phyloP scores from a whole-genome alignment of 2,329 filamentous ascomycete species.

The Sporothrix inflata region DNA sequence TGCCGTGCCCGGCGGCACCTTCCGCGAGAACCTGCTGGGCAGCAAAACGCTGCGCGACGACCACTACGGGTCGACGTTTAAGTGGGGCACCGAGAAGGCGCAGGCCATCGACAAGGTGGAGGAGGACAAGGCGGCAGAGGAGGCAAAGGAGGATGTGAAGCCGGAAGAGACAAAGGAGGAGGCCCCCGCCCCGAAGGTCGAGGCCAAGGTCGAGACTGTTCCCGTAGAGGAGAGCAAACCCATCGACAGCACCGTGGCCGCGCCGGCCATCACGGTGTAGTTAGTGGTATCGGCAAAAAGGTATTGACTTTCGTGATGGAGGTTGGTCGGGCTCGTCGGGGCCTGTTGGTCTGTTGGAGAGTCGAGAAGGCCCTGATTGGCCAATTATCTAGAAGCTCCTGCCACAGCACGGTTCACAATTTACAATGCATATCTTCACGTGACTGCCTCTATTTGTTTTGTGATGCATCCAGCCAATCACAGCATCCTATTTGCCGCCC shows the following conservation, averaged over 20 bases:
- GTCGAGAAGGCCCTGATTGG: not conserved
- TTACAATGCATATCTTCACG: constrained; percentile 1
- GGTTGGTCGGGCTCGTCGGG: not conserved
- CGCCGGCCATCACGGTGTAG: constrained; percentile 11
- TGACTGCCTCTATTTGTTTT: constrained; percentile 1
- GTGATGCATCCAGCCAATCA: constrained; percentile 28
- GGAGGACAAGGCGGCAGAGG: not conserved
- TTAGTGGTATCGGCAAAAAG: not conserved
- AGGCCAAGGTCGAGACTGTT: not conserved
- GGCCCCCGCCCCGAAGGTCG: not conserved
- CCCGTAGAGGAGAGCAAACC: constrained; percentile 20
- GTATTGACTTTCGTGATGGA: too few relatives aligned
- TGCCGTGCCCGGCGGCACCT: constrained; percentile 21
- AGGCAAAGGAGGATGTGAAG: too few relatives aligned
- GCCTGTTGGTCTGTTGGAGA: constrained; percentile 12
- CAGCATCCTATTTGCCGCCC: constrained; percentile 32
- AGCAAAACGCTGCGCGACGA: constrained; percentile 21
- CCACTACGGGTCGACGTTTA: constrained; percentile 22
- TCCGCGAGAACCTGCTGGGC: constrained; percentile 22
- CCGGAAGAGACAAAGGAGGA: not conserved
- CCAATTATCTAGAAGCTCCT: not conserved
- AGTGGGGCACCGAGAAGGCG: constrained; percentile 22
- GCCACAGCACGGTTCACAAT: not conserved
- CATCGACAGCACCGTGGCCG: constrained; percentile 20
- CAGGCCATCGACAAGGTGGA: constrained; percentile 7